Evolutionary conservation across 2,329 filamentous ascomycete species (phyloP), one percentile per base, ranked within the genome.

Genomic region (Myrmaecium sp.): DNA sequence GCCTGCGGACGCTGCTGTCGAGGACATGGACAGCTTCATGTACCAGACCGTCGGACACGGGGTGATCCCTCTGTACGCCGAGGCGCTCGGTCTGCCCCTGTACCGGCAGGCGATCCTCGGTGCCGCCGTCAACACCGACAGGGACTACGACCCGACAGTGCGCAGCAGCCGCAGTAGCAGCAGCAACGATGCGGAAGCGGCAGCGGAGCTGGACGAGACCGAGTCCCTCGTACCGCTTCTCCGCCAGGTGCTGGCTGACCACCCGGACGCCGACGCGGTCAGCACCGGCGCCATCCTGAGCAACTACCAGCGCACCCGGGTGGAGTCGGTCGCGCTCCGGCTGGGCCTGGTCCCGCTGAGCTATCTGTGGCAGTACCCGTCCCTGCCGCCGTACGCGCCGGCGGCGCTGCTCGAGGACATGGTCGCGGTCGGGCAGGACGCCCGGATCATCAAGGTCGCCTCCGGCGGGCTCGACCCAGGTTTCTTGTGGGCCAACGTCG

Each of bases 21-120:
- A 64, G 30, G 80, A 95, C 49, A 64, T 92, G 40, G 82, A 98
- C 53, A 94, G 84, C 57, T 95, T 89, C 71, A 98, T 98, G 89
- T 98, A 95, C 60, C 89, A 98, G 60, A 98, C 89, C 3, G 80
- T 94, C 33, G 89, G 89, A 8, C 82, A 95, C 52, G 66, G 71
- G 31, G 60, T 94, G 11, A 75, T 95, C 30, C 82, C 84, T 3
- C 64, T 93, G 10, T 95, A 94, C 47, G 73, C 74, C 33, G 52
- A 67, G 25, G 83, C 81, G 17, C 72, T 93, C 2, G 71, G 65
- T 0, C 62, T 95, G 17, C 86, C 86, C 14, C 62, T 98, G 2
- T 94, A 89, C 52, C 74, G 89, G 12, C 69, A 74, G 39, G 59
- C 70, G 28, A 94, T 95, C 38, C 46, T 51, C 2, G 89, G 86